phyloP scores from a whole-genome alignment of 2,329 filamentous ascomycete species.

The Fonsecaea nubica region DNA sequence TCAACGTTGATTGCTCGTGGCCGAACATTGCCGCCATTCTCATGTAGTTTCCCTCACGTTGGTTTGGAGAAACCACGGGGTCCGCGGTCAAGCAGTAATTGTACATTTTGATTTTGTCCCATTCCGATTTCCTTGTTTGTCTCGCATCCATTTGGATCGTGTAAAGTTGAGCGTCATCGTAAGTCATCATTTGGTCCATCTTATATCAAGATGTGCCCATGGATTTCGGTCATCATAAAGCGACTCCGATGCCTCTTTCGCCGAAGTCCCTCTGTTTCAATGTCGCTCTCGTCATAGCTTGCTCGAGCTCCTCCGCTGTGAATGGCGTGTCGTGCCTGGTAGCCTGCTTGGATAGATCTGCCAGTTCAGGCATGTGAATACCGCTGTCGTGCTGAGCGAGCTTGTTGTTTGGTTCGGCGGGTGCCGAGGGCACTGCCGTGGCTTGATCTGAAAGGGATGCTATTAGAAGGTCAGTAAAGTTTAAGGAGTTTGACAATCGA shows the following conservation, averaged over 20 bases:
- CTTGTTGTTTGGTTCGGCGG: slow-evolving; percentile 27
- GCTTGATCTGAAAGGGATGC: slow-evolving; percentile 32
- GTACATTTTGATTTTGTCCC: neutral
- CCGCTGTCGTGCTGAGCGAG: slow-evolving; percentile 32
- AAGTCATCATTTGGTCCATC: slow-evolving; percentile 1
- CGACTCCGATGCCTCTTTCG: slow-evolving; percentile 16
- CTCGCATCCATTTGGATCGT: neutral
- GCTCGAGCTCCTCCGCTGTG: slow-evolving; percentile 38
- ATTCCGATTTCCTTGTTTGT: neutral
- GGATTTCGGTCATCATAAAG: slow-evolving; percentile 12
- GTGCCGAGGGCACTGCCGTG: slow-evolving; percentile 27
- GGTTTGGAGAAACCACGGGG: neutral
- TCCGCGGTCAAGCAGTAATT: neutral
- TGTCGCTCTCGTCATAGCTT: slow-evolving; percentile 38
- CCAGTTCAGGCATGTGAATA: slow-evolving; percentile 15
- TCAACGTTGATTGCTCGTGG: neutral
- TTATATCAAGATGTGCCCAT: neutral
- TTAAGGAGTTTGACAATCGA: neutral
- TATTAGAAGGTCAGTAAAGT: slow-evolving; percentile 9
- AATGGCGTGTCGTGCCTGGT: slow-evolving; percentile 37
- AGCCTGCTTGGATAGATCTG: slow-evolving; percentile 27
- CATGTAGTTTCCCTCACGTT: neutral
- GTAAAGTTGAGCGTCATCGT: neutral
- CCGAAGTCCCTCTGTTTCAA: slow-evolving; percentile 26
- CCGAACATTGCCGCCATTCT: neutral